Base-by-base conservation (phyloP, 495 filamentous ascomycete species). In the Lophiostoma macrostomum region DNA sequence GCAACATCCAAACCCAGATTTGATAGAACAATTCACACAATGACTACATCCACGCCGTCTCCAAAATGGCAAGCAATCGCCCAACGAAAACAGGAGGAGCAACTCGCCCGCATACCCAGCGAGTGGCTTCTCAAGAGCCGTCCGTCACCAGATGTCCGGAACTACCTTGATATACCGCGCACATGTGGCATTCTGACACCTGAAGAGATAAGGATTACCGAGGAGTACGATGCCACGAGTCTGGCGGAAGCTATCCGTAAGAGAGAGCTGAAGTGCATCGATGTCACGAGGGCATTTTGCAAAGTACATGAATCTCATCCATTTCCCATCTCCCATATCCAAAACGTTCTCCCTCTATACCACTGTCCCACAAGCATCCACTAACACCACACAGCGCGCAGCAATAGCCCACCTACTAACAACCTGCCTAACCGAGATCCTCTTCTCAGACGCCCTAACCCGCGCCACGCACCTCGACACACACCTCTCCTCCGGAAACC, bases 251-350 rank as follows among this genome's bases (percentile, higher is more conserved):
- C 66, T 12, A 81, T 86, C 18, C 66, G 65, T 4, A 65, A 53
- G 5, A 66, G 72, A n/a, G 64, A 64, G 45, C 70, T 78, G 47
- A 82, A 71, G 27, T 71, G 75, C 23, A 64, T 78, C 22, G 78
- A 82, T 45, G 80, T 84, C 18, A 71, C 73, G 11, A 69, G 63
- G 24, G 79, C 74, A n/a, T 85, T 84, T 62, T 81, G 78, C 64
- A 86, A 85, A 69, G 74, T 78, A 50, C 12, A 47, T 22, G 7
- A 32, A 7, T 7, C n/a, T 32, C 7, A 7, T n/a, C 7, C 29
- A 32, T 32, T 7, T 7, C 7, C 7, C n/a, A 35, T 13, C 11
- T 8, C 7, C 41, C 23, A 5, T 12, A 12, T 14, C 5, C 7
- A 32, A 16, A 14, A 7, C 11, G 24, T 20, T 31, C 28, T 11